A percentile compares a stretch with the other conserved stretches of the same genome.
Conservation (phyloP, 2,329 filamentous ascomycete species). For the Helotiales sp. region DNA sequence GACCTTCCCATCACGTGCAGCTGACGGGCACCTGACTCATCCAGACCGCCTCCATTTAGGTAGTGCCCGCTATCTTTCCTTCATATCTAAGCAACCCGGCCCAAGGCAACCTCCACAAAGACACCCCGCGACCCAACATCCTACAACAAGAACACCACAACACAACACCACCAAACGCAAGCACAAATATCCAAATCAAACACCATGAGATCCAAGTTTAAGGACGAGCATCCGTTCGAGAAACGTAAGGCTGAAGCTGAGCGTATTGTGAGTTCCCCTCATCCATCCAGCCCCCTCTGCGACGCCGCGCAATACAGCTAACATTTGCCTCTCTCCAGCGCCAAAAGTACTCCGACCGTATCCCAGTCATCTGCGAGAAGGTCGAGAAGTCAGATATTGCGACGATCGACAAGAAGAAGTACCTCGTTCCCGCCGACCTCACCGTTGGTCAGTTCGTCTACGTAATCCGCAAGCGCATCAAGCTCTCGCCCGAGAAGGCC, state of each 20-base stretch:
- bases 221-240: constrained; percentile 99
- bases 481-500: constrained; percentile 98
- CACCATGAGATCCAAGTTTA: constrained; percentile 98
- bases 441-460: constrained; percentile 99
- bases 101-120: constrained; percentile 18
- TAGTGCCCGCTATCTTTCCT: constrained; percentile 8
- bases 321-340: constrained; percentile 51
- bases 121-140: constrained; percentile 18
- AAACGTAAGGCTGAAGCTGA: constrained; percentile 99
- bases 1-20: not conserved
- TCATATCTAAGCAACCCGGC: constrained; percentile 9
- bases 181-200: constrained; percentile 43
- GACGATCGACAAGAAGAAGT: constrained; percentile 99
- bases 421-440: constrained; percentile 94
- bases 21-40: not conserved
- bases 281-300: constrained; percentile 11
- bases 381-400: constrained; percentile 99
- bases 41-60: too few species aligned
- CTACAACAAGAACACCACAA: constrained; percentile 4
- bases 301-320: constrained; percentile 23
- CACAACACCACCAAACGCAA: constrained; percentile 13
- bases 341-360: constrained; percentile 98
- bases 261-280: constrained; percentile 55
- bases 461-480: constrained; percentile 99
- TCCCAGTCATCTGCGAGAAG: constrained; percentile 99